Percentiles rank a stretch among this genome's conserved stretches.
These are phyloP conservation scores for Mycena chlorophos DNA, from an alignment of 768 basidiomycete genomes.

Conservation along the genomic window DNA sequence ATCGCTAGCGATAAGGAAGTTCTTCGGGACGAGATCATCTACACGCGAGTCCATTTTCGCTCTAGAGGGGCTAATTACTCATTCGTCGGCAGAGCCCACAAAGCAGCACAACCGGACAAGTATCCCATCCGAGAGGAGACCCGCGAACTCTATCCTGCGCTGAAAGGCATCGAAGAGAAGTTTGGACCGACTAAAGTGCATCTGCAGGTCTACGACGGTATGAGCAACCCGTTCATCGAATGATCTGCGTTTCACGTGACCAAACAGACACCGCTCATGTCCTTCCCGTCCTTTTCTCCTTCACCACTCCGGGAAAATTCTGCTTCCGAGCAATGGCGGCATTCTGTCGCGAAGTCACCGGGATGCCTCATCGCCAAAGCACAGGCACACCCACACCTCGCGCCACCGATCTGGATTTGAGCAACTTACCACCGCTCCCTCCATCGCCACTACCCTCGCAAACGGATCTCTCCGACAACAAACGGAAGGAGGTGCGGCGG, in stretches of 20 bases:
- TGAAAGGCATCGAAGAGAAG: slow-evolving; percentile 54
- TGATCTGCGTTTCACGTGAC: slow-evolving; percentile 25
- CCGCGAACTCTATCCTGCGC: slow-evolving; percentile 54
- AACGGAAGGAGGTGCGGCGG: slow-evolving; percentile 4
- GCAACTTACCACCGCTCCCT: slow-evolving; percentile 16
- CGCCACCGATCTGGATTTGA: slow-evolving; percentile 11
- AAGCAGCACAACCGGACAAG: slow-evolving; percentile 79
- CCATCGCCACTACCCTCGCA: slow-evolving; percentile 3
- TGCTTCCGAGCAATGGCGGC: slow-evolving; percentile 77
- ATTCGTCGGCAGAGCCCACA: slow-evolving; percentile 67
- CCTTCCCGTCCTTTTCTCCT: slow-evolving; percentile 71
- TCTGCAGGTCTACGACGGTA: slow-evolving; percentile 90
- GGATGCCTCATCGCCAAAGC: slow-evolving; percentile 31
- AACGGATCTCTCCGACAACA: not conserved
- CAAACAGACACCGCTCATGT: slow-evolving; percentile 69
- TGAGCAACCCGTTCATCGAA: slow-evolving; percentile 22
- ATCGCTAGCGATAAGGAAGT: slow-evolving; percentile 91
- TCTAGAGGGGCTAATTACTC: not conserved
- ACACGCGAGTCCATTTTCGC: slow-evolving; percentile 52
- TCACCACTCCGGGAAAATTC: slow-evolving; percentile 76
- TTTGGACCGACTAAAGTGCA: slow-evolving; percentile 77
- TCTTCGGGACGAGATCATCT: slow-evolving; percentile 88
- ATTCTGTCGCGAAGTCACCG: slow-evolving; percentile 68
- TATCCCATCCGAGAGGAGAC: slow-evolving; percentile 53
- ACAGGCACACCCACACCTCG: slow-evolving; percentile 18